A percentile compares a stretch with the other conserved stretches of the same genome.
These are phyloP conservation scores for Bifiguratus adelaidae DNA, from an alignment of 192 early-diverging fungal genomes.

Conservation along the genomic window DNA sequence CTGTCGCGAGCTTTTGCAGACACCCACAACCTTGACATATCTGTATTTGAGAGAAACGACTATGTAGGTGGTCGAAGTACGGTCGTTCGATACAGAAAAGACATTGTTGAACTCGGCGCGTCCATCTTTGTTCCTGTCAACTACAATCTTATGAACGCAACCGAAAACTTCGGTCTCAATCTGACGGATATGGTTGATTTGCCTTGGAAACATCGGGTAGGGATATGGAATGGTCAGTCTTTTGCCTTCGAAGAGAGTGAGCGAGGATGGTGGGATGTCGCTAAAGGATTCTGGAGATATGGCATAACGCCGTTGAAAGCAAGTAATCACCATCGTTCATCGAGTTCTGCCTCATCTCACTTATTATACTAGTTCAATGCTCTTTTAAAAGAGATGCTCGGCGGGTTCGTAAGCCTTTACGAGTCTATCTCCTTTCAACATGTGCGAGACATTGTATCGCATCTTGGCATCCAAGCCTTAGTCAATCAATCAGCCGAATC, in stretches of 20 bases:
- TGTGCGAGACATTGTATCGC: conserved; percentile 12
- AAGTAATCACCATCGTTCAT: too few relatives aligned
- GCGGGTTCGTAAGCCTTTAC: conserved; percentile 22
- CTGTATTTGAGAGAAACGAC: conserved; percentile 38
- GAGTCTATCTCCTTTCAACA: conserved; percentile 14
- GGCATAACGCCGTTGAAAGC: conserved; percentile 33
- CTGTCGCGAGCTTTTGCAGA: conserved; percentile 13
- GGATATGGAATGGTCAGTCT: conserved; percentile 34
- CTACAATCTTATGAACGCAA: conserved; percentile 35
- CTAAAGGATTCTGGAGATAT: conserved; percentile 28
- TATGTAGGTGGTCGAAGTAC: conserved; percentile 42
- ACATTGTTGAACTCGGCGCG: conserved; percentile 44
- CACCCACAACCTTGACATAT: conserved; percentile 12
- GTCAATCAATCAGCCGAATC: conserved; percentile 15
- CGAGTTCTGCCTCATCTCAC: too few relatives aligned
- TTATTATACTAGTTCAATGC: too few relatives aligned
- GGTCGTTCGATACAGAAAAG: conserved; percentile 11
- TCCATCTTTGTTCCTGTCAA: conserved; percentile 53
- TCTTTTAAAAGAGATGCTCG: too few relatives aligned
- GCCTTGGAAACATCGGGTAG: conserved; percentile 5
- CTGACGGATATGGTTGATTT: conserved; percentile 16
- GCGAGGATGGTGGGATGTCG: conserved; percentile 21
- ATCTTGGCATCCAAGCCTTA: conserved; percentile 14
- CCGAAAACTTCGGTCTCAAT: conserved; percentile 35
- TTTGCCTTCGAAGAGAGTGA: conserved; percentile 40